These are phyloP conservation scores for Rhododendron kiyosumense DNA, from an alignment of 148 eudicot genomes.

Conservation along the genomic window DNA sequence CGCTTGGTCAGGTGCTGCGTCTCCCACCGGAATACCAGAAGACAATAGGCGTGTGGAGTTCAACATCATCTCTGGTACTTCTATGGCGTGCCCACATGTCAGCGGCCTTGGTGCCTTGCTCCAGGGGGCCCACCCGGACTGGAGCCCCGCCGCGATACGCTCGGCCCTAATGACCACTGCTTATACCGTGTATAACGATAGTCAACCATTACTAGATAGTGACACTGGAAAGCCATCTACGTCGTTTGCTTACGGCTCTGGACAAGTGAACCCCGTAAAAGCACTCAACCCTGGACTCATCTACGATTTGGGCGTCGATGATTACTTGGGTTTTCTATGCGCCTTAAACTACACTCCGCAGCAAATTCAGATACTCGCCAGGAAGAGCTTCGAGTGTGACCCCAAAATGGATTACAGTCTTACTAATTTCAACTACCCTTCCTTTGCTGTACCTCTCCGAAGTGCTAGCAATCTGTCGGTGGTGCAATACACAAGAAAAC, in stretches of 20 bases:
- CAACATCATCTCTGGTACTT: slow-evolving; percentile 62
- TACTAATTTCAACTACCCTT: slow-evolving; percentile 44
- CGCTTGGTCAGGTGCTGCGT: slow-evolving; percentile 45
- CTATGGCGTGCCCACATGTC: slow-evolving; percentile 51
- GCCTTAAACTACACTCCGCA: slow-evolving; percentile 31
- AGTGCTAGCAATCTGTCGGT: background rate
- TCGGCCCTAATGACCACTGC: slow-evolving; percentile 57
- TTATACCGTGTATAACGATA: slow-evolving; percentile 28
- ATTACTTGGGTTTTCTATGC: slow-evolving; percentile 41
- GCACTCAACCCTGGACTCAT: slow-evolving; percentile 50
- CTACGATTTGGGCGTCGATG: slow-evolving; percentile 29
- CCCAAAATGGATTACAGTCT: slow-evolving; percentile 20
- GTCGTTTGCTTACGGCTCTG: slow-evolving; percentile 41
- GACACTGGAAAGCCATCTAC: slow-evolving; percentile 40
- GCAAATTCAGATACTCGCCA: slow-evolving; percentile 25
- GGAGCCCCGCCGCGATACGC: slow-evolving; percentile 49
- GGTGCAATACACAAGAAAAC: slow-evolving; percentile 49
- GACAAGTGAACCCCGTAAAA: slow-evolving; percentile 41
- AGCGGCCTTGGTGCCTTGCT: slow-evolving; percentile 46
- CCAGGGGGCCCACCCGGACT: slow-evolving; percentile 34
- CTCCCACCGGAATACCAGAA: slow-evolving; percentile 40
- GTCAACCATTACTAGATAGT: slow-evolving; percentile 22
- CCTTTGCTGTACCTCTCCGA: slow-evolving; percentile 28
- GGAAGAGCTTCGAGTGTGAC: slow-evolving; percentile 36
- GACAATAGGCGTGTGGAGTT: slow-evolving; percentile 45